Evolutionary conservation across 108 stramenopile genomes (phyloP), one percentile per base, ranked within the genome.

Genomic region (Skeletonema grethae): DNA sequence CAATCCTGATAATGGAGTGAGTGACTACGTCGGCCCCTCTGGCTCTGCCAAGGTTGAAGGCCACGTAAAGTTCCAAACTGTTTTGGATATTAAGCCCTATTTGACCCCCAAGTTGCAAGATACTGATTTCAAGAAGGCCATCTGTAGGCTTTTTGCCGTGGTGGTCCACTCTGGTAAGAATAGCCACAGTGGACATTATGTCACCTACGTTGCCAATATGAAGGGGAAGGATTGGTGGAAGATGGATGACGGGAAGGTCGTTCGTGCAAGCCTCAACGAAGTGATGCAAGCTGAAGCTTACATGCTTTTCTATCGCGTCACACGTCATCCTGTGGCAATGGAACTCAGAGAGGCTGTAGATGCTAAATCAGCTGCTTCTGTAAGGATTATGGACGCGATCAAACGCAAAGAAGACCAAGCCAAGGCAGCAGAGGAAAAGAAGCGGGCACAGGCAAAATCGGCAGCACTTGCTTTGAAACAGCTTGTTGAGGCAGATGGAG

Each of bases 41-140:
- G 94, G 94, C 57, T 89, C 88, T 18, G 91, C 91, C 69, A 95
- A 95, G 79, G 92, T 95, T 77, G 94, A 95, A 80, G 94, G 94
- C 24, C 94, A 92, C 57, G 82, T 89, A 53, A 80, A 82, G 32
- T 95, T 91, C 68, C 69, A 83, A 5, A 59, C 70, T 25, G 66
- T 95, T 15, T 70, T 95, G 36, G 89, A 92, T 73, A 80, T 95
- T 20, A 82, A 84, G 67, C 90, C 90, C 16, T 95, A 87, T 65
- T 65, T 90, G 39, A 92, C 91, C 20, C 67, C 72, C 34, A 82
- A 90, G 41, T 65, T 92, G 32, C 86, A 88, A 50, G 50, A 79
- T 29, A 82, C 87, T 48, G 82, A 82, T 59, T 77, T 77, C 32
- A 76, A 81, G 32, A 90, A 83, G 35, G 90, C 86, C 75, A 70